Conservation (phyloP, 2,329 filamentous ascomycete genomes). For the Colletotrichum tropicicola region DNA sequence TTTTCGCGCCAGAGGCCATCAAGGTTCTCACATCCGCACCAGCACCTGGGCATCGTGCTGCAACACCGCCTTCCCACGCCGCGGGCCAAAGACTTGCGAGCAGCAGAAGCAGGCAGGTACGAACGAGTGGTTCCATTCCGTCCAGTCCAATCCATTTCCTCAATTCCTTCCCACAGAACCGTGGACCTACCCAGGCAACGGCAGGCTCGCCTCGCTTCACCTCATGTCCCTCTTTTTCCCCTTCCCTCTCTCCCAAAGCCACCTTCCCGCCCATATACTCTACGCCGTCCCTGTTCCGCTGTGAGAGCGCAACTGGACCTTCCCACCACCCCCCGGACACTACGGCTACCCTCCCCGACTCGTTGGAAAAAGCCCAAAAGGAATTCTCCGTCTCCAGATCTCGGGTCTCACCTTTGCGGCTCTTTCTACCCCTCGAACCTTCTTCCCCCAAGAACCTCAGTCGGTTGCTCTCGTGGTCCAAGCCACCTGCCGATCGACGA, state of each 20-base stretch:
- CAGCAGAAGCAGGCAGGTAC: too few relatives aligned
- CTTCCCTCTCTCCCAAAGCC: not conserved
- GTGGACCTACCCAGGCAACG: not conserved
- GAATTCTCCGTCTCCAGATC: constrained; percentile 1
- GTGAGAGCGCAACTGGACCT: constrained; percentile 10
- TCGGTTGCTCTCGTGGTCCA: not conserved
- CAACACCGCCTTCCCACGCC: too few relatives aligned
- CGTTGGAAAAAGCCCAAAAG: not conserved
- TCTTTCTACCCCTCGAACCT: constrained; percentile 4
- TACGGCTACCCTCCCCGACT: constrained; percentile 12
- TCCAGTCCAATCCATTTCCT: too few relatives aligned
- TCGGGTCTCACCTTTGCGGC: constrained; percentile 20
- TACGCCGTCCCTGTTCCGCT: not conserved
- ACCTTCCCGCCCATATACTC: constrained; percentile 1
- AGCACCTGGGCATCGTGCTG: too few relatives aligned
- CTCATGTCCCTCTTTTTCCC: not conserved
- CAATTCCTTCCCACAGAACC: too few relatives aligned
- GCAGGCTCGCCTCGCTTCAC: constrained; percentile 2
- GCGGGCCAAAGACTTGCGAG: too few relatives aligned
- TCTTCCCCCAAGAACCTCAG: not conserved
- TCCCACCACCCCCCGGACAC: not conserved
- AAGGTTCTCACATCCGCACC: constrained; percentile 30
- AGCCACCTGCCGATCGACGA: not conserved
- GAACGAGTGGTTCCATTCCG: too few relatives aligned
- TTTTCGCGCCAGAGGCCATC: constrained; percentile 29